Conservation (phyloP, 192 early-diverging fungal species). For the Pecoramyces ruminantium region DNA sequence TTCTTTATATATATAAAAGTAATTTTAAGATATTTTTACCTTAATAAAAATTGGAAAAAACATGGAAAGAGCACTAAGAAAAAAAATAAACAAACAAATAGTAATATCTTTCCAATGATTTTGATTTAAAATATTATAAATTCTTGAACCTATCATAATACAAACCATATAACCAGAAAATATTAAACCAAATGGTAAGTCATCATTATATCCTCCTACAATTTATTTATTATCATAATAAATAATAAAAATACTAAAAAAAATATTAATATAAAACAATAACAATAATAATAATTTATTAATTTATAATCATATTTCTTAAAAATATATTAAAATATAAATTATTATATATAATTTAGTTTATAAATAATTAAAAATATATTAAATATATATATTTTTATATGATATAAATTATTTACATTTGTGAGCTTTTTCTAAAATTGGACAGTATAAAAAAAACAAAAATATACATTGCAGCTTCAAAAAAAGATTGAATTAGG, state of each 20-base stretch:
- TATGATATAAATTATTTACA: too few relatives aligned
- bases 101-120: background rate
- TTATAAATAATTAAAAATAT: too few relatives aligned
- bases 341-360: too few relatives aligned
- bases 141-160: constrained; percentile 23
- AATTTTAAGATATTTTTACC: too few relatives aligned
- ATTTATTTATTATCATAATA: too few relatives aligned
- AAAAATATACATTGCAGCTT: constrained; percentile 45
- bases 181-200: constrained; percentile 23
- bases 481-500: constrained; percentile 35
- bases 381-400: background rate
- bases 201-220: background rate
- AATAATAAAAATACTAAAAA: too few relatives aligned
- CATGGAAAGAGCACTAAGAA: background rate
- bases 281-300: too few relatives aligned
- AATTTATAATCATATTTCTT: too few relatives aligned
- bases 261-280: too few relatives aligned
- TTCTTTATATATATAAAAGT: too few relatives aligned
- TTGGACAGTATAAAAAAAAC: constrained; percentile 38
- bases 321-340: too few relatives aligned
- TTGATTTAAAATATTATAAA: constrained; percentile 8
- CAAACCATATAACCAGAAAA: constrained; percentile 29
- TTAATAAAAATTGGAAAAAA: background rate
- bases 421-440: constrained; percentile 10
- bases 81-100: background rate